These are phyloP conservation scores for Calcarisporium arbuscula DNA, from an alignment of 2,329 filamentous ascomycete species.

Conservation along the genomic window DNA sequence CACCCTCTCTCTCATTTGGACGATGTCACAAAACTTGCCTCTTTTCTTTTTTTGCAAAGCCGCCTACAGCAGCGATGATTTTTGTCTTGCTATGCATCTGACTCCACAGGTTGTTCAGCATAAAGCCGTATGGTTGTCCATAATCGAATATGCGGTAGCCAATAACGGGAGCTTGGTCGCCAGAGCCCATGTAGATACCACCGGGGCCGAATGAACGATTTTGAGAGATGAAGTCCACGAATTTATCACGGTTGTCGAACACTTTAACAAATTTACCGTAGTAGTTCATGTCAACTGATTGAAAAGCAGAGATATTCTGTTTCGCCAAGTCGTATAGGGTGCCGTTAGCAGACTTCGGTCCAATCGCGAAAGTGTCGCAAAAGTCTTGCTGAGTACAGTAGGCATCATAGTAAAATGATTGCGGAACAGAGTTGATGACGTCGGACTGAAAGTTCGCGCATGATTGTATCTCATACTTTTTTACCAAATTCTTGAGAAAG, in stretches of 20 bases:
- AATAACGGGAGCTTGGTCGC: neutral
- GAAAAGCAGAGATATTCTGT: neutral
- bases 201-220: neutral
- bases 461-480: neutral
- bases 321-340: neutral
- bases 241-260: neutral
- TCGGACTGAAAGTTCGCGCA: neutral
- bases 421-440: neutral
- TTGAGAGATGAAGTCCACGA: neutral
- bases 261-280: neutral
- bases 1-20: neutral
- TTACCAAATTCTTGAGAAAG: neutral
- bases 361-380: neutral
- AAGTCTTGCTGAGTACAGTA: neutral
- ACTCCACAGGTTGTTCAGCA: slow-evolving; percentile 15
- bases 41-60: neutral
- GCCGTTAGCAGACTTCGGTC: neutral
- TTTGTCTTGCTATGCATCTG: slow-evolving; percentile 19
- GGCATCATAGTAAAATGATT: neutral
- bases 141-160: neutral
- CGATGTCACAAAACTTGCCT: slow-evolving; percentile 1
- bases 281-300: neutral
- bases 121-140: neutral
- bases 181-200: neutral
- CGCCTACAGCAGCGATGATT: slow-evolving; percentile 25